Base-by-base conservation (phyloP, 2,329 filamentous ascomycete genomes). In the Claviceps digitariae region DNA sequence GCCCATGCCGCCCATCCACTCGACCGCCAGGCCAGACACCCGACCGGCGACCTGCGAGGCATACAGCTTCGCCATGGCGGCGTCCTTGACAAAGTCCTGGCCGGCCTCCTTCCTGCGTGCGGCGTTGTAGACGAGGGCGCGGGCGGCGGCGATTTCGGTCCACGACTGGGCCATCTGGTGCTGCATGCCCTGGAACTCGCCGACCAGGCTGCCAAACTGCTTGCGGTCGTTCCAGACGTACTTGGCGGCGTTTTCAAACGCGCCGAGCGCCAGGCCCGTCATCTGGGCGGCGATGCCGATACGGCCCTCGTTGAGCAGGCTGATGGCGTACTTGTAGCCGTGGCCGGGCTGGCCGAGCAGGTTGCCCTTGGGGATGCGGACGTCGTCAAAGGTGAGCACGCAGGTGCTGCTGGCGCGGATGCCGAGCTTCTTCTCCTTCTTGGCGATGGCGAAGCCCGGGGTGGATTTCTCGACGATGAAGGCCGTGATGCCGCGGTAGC, bases 1-100 rank as follows among this genome's bases (percentile, higher is more conserved):
- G 47, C 93, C 93, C 93, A 98, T 97, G 57, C 93, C 93, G 48
- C 93, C 93, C 91, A 97, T 97, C 93, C 93, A 98, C 73, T 98
- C 93, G 29, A 98, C 82, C 0, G 91, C 93, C 49, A 86, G 78
- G 7, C 90, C 83, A 53, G 85, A 86, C 21, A 98, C 91, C 52
- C 82, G 83, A 21, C 87, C 87, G 0, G 93, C 93, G 34, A 98
- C 89, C 72, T 98, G 93, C 4, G 87, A 93, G 2, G 93, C 83
- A 67, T 87, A 95, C 53, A 98, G 78, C 77, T 98, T 98, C 52
- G 93, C 93, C 93, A 98, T 98, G 61, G 93, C 93, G 10, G 93
- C 93, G 64, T 98, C 93, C 67, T 80, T 81, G 62, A 97, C 90
- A 65, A 98, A 98, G 67, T 95, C 84, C 72, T 95, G 83, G 48